These are phyloP conservation scores for Onygena corvina DNA, from an alignment of 2,329 filamentous ascomycete genomes.

Conservation along the genomic window DNA sequence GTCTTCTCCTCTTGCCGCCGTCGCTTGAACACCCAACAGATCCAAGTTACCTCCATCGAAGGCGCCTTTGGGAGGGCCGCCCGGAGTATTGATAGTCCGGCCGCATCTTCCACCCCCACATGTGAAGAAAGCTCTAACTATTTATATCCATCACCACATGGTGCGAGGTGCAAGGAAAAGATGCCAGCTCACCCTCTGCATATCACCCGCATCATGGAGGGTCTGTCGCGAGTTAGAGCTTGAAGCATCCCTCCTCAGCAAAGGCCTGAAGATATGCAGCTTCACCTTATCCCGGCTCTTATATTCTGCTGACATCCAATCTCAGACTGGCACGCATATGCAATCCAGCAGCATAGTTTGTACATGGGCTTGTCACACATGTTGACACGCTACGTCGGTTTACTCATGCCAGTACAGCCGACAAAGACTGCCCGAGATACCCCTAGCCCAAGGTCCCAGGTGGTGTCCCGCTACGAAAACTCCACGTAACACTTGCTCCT, in stretches of 20 bases:
- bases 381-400: slow-evolving; percentile 13
- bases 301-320: slow-evolving; percentile 11
- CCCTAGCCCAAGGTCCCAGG: slow-evolving; percentile 3
- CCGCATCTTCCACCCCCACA: background rate
- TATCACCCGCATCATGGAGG: slow-evolving; percentile 10
- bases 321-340: background rate
- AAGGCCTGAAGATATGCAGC: slow-evolving; percentile 8
- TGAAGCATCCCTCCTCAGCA: slow-evolving; percentile 1
- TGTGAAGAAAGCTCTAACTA: too few species aligned
- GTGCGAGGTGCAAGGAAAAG: slow-evolving; percentile 6
- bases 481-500: slow-evolving; percentile 9
- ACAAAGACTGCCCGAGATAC: slow-evolving; percentile 1
- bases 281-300: slow-evolving; percentile 12
- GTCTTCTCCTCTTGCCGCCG: background rate
- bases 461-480: slow-evolving; percentile 7
- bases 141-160: too few species aligned
- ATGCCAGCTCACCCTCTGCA: slow-evolving; percentile 18
- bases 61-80: too few species aligned
- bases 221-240: background rate
- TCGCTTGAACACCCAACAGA: background rate
- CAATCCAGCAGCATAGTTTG: slow-evolving; percentile 5
- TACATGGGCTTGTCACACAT: slow-evolving; percentile 12
- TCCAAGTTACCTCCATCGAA: background rate
- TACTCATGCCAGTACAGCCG: slow-evolving; percentile 9
- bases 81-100: slow-evolving; percentile 1